Evolutionary conservation across 1,284 basidiomycete genomes (phyloP).

Genomic region (Ceratobasidium sp.): DNA sequence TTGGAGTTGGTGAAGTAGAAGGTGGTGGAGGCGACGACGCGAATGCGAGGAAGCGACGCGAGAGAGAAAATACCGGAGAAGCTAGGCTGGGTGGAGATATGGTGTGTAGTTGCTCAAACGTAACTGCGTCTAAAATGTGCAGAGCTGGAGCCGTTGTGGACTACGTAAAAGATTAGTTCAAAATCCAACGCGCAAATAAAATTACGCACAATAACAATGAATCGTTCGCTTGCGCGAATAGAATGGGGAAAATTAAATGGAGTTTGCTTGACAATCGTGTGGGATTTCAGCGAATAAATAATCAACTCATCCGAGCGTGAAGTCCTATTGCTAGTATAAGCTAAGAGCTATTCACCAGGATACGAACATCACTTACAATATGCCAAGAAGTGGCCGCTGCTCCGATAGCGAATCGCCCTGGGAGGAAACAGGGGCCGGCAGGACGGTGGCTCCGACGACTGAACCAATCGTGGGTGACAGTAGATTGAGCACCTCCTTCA

Average conservation of each 20-base stretch:
- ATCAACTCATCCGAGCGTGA: conserved; percentile 55
- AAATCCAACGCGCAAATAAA: conserved; percentile 7
- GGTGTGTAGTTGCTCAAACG: conserved; percentile 63
- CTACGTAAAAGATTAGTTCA: conserved; percentile 54
- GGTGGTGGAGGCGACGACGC: conserved; percentile 58
- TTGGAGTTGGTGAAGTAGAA: conserved; percentile 48
- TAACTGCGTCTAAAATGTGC: conserved; percentile 66
- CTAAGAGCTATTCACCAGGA: conserved; percentile 33
- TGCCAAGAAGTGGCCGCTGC: conserved; percentile 64
- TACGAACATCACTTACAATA: conserved; percentile 61
- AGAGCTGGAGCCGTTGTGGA: conserved; percentile 67
- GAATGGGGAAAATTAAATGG: conserved; percentile 48
- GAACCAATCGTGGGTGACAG: conserved; percentile 53
- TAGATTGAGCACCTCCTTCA: conserved; percentile 66
- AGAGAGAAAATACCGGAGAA: conserved; percentile 64
- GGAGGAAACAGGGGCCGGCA: conserved; percentile 54
- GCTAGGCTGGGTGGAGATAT: conserved; percentile 56
- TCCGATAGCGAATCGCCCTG: conserved; percentile 52
- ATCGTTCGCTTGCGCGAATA: conserved; percentile 63
- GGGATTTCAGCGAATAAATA: conserved; percentile 70
- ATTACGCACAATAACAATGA: conserved; percentile 68
- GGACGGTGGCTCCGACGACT: conserved; percentile 55
- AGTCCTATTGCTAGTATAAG: conserved; percentile 47
- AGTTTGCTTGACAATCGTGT: conserved; percentile 65
- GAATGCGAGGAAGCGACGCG: conserved; percentile 71